Conservation (phyloP, 2,329 filamentous ascomycete species). For the Botryotinia narcissicola region DNA sequence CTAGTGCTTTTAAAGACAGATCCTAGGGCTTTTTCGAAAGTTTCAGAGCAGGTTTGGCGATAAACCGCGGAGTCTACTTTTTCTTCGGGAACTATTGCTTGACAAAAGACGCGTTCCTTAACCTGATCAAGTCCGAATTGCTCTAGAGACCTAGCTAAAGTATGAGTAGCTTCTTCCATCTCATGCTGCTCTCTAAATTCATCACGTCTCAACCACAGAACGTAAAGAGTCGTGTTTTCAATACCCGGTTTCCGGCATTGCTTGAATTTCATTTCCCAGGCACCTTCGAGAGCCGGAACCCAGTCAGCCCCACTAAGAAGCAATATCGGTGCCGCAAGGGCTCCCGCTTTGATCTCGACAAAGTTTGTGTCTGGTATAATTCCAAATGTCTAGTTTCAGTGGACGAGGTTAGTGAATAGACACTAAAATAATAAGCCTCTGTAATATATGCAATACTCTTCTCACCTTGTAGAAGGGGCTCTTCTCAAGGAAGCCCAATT, state of each 20-base stretch:
- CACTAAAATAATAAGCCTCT: neutral
- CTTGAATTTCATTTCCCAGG: neutral
- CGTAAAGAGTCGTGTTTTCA: neutral
- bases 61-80: neutral
- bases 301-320: neutral
- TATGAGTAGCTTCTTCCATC: neutral
- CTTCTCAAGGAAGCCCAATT: neutral
- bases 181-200: too few relatives aligned
- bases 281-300: neutral
- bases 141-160: neutral
- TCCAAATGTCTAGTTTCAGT: neutral
- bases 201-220: neutral
- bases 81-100: neutral
- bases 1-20: neutral
- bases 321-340: neutral
- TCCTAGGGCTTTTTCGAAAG: neutral
- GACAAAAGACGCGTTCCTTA: neutral
- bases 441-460: neutral
- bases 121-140: neutral
- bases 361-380: neutral
- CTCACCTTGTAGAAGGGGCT: neutral
- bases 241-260: neutral
- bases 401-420: neutral
- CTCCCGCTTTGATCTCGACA: neutral
- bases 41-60: neutral